Base-by-base conservation (phyloP, 2,329 filamentous ascomycete genomes). In the Ophiobolus disseminans region DNA sequence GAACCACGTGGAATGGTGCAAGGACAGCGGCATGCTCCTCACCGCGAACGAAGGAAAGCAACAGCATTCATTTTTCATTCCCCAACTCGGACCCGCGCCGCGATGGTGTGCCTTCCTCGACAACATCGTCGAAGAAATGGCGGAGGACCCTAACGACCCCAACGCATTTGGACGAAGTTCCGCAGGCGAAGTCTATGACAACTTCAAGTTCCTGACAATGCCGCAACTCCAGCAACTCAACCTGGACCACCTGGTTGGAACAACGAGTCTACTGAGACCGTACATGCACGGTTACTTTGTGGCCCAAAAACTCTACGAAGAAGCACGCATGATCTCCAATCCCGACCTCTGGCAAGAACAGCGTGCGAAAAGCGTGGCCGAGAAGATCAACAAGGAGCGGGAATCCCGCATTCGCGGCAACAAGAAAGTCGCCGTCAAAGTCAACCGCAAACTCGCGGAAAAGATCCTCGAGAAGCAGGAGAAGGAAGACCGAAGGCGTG, bases 241-340 rank as follows among this genome's bases (percentile, higher is more conserved):
- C 70, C 75, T 99, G 66, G 87, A 90, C 43, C 93, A 97, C 70
- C 80, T 99, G 38, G 83, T 99, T 48, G 93, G 93, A 58, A 92
- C 91, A 63, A 96, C 91, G 21, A 94, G 90, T 66, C 78, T 97
- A 16, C 79, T 99, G 31, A 84, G 93, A 35, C 94, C 94, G 34
- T 99, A 99, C 70, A 99, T 99, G 95, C 94, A 99, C 72, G 95
- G 94, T 62, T 97, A 94, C 80, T 99, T 99, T 76, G 92, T 99
- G 39, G 90, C 90, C 26, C 93, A 95, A 63, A 91, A 92, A 67
- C 77, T 99, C 20, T 97, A 99, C 73, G 95, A 99, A 69, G 92
- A 99, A 73, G 94, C 94, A 14, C 82, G 90, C 45, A 78, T 99
- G 51, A 96, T 97, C 63, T 88, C 89, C 40, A 96, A 97, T 74